A percentile compares a stretch with the other conserved stretches of the same genome.
These are phyloP conservation scores for Scutellaria baicalensis DNA, from an alignment of 257 asterid species.

Conservation along the genomic window DNA sequence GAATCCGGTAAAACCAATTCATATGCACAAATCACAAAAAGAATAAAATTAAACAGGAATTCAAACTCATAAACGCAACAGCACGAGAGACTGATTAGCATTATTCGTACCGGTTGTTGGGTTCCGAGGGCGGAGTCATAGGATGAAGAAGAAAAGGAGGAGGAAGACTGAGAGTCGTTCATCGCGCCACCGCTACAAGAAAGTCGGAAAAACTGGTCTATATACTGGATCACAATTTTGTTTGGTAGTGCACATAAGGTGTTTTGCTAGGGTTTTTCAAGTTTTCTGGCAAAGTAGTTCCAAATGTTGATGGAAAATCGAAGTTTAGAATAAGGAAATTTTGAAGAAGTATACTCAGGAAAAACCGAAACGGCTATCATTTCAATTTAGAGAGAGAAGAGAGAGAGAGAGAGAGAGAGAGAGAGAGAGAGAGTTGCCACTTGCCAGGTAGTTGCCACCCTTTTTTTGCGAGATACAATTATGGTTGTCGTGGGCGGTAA, in stretches of 20 bases:
- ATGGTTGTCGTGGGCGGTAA: conserved; percentile 1
- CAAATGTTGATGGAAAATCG: not conserved
- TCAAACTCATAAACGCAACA: not conserved
- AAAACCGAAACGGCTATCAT: conserved; percentile 26
- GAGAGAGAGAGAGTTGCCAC: not conserved
- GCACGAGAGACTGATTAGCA: not conserved
- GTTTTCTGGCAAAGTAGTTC: conserved; percentile 15
- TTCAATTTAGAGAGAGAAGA: not conserved
- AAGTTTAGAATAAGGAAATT: not conserved
- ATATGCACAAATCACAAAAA: not conserved
- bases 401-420: not conserved
- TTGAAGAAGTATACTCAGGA: conserved; percentile 4
- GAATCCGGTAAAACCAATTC: no score
- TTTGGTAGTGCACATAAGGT: conserved; percentile 16
- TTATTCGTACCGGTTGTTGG: conserved; percentile 31
- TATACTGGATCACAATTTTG: conserved; percentile 21
- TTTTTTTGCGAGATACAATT: conserved; percentile 16
- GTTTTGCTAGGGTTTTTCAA: conserved; percentile 11
- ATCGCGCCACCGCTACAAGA: conserved; percentile 26
- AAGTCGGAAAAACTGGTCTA: not conserved
- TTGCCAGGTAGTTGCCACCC: conserved; percentile 24
- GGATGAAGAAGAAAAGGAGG: conserved; percentile 41
- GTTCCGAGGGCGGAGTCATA: conserved; percentile 58
- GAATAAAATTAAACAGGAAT: not conserved
- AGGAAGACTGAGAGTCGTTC: conserved; percentile 40